These are phyloP conservation scores for Eragrostis curvula DNA, from an alignment of 176 grass and related monocot genomes.

Conservation along the genomic window DNA sequence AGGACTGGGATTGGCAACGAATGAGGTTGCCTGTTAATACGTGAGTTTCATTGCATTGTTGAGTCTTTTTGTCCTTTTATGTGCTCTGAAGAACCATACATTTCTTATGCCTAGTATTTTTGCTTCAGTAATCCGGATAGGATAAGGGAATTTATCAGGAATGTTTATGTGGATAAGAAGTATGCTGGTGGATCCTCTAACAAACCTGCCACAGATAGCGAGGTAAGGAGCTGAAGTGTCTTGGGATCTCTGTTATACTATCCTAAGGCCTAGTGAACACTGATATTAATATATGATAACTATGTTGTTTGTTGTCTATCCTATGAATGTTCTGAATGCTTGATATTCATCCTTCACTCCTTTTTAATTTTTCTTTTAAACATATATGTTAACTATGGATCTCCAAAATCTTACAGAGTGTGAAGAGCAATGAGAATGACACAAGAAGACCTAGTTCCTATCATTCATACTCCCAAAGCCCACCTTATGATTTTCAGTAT, in stretches of 20 bases:
- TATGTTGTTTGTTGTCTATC: background rate
- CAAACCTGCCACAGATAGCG: conserved; percentile 52
- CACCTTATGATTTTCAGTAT: conserved; percentile 96
- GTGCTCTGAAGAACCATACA: background rate
- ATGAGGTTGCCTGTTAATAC: conserved; percentile 93
- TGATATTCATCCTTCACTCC: background rate
- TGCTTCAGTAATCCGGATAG: conserved; percentile 81
- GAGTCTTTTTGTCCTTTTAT: conserved; percentile 22
- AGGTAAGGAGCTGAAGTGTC: conserved; percentile 56
- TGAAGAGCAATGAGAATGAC: conserved; percentile 66
- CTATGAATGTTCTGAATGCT: background rate
- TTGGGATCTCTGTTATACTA: background rate
- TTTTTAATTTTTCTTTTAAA: conserved; percentile 1
- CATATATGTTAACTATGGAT: conserved; percentile 36
- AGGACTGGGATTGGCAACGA: conserved; percentile 92
- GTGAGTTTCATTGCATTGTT: conserved; percentile 45
- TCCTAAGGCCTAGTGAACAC: background rate
- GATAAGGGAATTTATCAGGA: conserved; percentile 95
- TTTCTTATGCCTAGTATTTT: conserved; percentile 35
- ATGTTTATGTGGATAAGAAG: conserved; percentile 98
- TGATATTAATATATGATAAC: background rate
- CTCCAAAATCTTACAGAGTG: conserved; percentile 53
- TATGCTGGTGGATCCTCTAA: conserved; percentile 70
- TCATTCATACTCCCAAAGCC: conserved; percentile 98
- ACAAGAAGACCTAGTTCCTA: conserved; percentile 80